These are phyloP conservation scores for Phytomonas sp. DNA, from an alignment of 208 protist species.

Conservation along the genomic window DNA sequence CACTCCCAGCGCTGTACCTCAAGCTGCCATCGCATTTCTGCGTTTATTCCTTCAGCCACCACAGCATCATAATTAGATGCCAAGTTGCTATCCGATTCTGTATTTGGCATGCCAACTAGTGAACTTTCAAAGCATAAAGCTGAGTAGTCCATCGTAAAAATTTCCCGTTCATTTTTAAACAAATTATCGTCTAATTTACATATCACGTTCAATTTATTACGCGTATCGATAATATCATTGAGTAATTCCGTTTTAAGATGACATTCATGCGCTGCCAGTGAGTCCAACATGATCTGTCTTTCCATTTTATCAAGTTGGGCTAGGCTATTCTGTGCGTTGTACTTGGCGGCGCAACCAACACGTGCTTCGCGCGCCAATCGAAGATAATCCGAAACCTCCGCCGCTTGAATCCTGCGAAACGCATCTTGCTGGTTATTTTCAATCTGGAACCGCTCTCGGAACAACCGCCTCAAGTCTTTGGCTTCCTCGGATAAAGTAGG, in stretches of 20 bases:
- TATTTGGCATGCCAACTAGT: neutral
- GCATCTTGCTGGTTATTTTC: neutral
- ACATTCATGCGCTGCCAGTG: neutral
- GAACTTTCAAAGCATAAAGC: neutral
- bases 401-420: neutral
- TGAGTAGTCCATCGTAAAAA: neutral
- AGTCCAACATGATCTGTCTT: neutral
- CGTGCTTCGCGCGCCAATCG: neutral
- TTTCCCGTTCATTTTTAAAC: neutral
- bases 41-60: neutral
- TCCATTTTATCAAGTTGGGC: neutral
- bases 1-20: neutral
- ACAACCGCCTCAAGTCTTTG: neutral
- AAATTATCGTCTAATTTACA: neutral
- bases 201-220: neutral
- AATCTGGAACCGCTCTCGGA: neutral
- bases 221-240: neutral
- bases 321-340: neutral
- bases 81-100: neutral
- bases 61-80: neutral
- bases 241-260: neutral
- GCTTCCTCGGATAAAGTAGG: neutral
- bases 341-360: neutral
- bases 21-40: neutral
- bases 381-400: neutral